These are phyloP conservation scores for Venturia aucupariae DNA, from an alignment of 2,329 filamentous ascomycete genomes.

Conservation along the genomic window DNA sequence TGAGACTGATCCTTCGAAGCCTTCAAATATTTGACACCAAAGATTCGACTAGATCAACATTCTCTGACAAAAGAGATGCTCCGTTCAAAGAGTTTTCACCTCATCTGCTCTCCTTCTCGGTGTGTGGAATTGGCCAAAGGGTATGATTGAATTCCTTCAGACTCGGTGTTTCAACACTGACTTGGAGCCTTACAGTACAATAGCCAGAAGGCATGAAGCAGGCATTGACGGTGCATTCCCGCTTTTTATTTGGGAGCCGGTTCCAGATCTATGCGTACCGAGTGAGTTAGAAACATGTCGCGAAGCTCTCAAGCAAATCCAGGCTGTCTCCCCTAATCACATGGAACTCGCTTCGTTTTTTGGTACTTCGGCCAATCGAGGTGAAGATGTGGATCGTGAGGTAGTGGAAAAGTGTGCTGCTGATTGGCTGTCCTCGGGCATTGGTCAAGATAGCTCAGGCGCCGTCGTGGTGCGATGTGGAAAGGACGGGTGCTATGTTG, in stretches of 20 bases:
- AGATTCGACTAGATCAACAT: constrained; percentile 65
- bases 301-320: constrained; percentile 43
- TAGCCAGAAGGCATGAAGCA: neutral
- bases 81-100: constrained; percentile 68
- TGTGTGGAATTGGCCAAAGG: constrained; percentile 64
- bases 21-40: constrained; percentile 83
- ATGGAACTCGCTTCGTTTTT: constrained; percentile 82
- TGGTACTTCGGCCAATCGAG: constrained; percentile 36
- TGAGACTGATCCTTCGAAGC: constrained; percentile 30
- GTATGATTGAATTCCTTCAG: constrained; percentile 43
- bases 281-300: constrained; percentile 48
- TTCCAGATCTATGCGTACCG: constrained; percentile 76
- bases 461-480: constrained; percentile 62
- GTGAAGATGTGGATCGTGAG: constrained; percentile 28
- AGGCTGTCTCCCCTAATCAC: constrained; percentile 72
- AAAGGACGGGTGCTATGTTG: constrained; percentile 58
- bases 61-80: constrained; percentile 61
- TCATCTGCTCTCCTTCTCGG: constrained; percentile 72
- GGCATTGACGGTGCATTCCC: constrained; percentile 34
- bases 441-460: constrained; percentile 31
- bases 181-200: constrained; percentile 15
- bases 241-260: constrained; percentile 88
- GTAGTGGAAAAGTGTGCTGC: constrained; percentile 33
- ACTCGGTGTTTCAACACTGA: constrained; percentile 36
- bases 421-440: constrained; percentile 28